Evolutionary conservation across 495 filamentous ascomycete species (phyloP).

Genomic region (Aspergillus nidulans): DNA sequence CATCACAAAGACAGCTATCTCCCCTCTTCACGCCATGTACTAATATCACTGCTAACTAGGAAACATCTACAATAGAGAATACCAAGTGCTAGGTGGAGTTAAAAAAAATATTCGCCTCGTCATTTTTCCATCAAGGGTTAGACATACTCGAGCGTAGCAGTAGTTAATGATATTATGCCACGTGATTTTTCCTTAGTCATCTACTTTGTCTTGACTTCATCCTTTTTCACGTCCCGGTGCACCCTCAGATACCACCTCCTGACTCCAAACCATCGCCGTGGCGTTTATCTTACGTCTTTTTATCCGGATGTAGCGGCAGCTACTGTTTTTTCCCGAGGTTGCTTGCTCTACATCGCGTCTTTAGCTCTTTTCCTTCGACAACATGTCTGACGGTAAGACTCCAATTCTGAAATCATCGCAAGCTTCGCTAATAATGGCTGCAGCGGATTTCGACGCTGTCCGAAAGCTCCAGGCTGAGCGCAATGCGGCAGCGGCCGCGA

Average conservation of each 20-base stretch:
- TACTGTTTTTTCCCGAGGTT: constrained; percentile 27
- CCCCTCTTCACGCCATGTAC: too few relatives aligned
- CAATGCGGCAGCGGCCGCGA: constrained; percentile 74
- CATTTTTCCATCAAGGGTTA: not conserved
- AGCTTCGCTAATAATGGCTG: constrained; percentile 18
- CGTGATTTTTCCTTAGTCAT: constrained; percentile 17
- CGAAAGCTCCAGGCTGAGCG: constrained; percentile 86
- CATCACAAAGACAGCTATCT: too few relatives aligned
- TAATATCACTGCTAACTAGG: too few relatives aligned
- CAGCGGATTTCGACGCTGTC: constrained; percentile 79
- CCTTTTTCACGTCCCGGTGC: constrained; percentile 11
- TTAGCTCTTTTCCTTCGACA: constrained; percentile 22
- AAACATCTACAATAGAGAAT: too few relatives aligned
- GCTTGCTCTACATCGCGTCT: constrained; percentile 24
- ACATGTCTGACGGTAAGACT: constrained; percentile 59
- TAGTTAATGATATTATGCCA: not conserved
- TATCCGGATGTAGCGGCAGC: constrained; percentile 42
- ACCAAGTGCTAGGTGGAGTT: too few relatives aligned
- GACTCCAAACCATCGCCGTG: constrained; percentile 21
- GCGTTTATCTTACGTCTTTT: constrained; percentile 29
- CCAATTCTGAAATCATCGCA: constrained; percentile 14
- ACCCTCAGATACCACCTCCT: constrained; percentile 12
- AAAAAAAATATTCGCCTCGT: not conserved
- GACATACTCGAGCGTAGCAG: not conserved
- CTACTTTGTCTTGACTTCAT: constrained; percentile 12